Evolutionary conservation across 495 filamentous ascomycete species (phyloP), one percentile per base, ranked within the genome.

Genomic region (Trichodelitschia bisporula): DNA sequence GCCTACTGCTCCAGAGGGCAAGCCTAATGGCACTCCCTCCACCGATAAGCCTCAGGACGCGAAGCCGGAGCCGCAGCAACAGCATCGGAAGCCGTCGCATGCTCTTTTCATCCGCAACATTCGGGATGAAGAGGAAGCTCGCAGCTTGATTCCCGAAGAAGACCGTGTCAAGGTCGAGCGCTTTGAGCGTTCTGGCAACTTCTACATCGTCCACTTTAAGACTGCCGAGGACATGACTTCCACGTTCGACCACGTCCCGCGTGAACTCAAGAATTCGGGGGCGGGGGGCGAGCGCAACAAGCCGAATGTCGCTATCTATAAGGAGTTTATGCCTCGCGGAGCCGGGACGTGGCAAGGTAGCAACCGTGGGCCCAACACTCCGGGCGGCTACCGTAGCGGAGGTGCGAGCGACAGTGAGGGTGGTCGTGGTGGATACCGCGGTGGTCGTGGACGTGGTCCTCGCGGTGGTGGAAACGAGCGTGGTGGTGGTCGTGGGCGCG

Each of bases 101-200:
- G 82, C 71, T 14, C 61, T 99, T 2, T 93, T 91, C 47, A 61
- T 95, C 11, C 70, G 70, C 48, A 76, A 77, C 32, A 64, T 79
- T 16, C 70, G 69, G 27, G 71, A 61, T 30, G 72, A 75, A 32
- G 73, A 90, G 16, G 74, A 72, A 14, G 70, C 74, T 4, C 73
- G 72, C 19, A 68, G 75, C 19, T 58, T 84, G 3, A 78, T 99
- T 41, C 47, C 64, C 3, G 69, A 89, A 9, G 77, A 89, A 36
- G 77, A 90, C 45, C 71, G 66, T 47, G 42, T 57, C 8, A 90
- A 83, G 51, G 72, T 91, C 31, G 32, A 55, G 25, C 70, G 73
- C 48, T 62, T 93, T 26, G 78, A 91, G 29, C 76, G 72, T 40
- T 69, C 62, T 15, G 68, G 66, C 38, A 64, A 58, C 30, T 82